These are phyloP conservation scores for Ailanthus altissimus DNA, from an alignment of 345 rosid genomes.

Conservation along the genomic window DNA sequence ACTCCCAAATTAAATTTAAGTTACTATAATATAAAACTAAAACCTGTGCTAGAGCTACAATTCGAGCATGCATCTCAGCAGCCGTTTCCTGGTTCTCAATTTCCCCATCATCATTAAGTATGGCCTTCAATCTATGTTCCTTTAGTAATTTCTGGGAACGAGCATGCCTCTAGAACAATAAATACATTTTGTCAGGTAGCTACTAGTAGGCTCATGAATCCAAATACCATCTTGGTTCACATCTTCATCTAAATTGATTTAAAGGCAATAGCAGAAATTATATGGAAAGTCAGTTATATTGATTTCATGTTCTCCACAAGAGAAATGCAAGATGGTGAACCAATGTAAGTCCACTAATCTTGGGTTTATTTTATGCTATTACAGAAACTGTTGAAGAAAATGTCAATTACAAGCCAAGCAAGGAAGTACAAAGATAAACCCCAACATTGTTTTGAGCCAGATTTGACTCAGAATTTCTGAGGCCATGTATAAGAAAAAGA, in stretches of 20 bases:
- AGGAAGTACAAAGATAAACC: neutral
- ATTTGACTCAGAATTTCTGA: too few species aligned
- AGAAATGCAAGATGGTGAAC: neutral
- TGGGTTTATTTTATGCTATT: neutral
- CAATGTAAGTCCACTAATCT: neutral
- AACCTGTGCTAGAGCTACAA: slow-evolving; percentile 51
- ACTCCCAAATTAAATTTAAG: neutral
- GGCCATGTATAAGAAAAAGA: too few species aligned
- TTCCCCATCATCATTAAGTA: slow-evolving; percentile 65
- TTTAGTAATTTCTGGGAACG: slow-evolving; percentile 67
- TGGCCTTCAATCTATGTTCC: slow-evolving; percentile 61
- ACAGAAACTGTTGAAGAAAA: neutral
- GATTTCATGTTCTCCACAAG: neutral
- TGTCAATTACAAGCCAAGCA: neutral
- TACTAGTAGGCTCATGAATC: neutral
- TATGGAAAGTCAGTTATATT: neutral
- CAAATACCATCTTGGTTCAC: neutral
- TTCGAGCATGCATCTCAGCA: slow-evolving; percentile 54
- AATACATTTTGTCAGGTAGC: neutral
- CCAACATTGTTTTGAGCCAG: neutral
- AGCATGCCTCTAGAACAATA: slow-evolving; percentile 51
- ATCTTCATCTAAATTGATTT: neutral
- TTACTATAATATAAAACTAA: neutral
- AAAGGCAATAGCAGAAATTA: neutral
- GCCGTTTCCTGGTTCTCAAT: slow-evolving; percentile 67